Base-by-base conservation (phyloP, 2,329 filamentous ascomycete genomes). In the Paecilomyces formosus region DNA sequence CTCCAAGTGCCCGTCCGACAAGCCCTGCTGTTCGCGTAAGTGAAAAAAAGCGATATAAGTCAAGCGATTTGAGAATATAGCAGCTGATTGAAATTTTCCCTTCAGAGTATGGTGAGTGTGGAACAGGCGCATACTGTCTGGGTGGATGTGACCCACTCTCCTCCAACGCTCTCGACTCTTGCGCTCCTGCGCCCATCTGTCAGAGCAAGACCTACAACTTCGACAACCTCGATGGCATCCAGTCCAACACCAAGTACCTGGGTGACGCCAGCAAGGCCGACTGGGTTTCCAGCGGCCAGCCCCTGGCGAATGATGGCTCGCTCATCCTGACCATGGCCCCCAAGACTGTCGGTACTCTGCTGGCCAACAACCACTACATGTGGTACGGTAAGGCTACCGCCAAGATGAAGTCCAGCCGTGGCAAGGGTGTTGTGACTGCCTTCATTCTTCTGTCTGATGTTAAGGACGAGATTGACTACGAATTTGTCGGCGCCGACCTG, bases 401-500 rank as follows among this genome's bases (percentile, higher is more conserved):
- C 57, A 89, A 80, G 58, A 80, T 97, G 74, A 94, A 91, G 81
- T 93, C 92, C 0, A 88, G 88, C 63, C 87, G 89, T 68, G 92
- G 92, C 59, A 78, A 81, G 53, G 94, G 94, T 81, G 94, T 99
- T 22, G 89, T 99, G n/a, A 95, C 92, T 1, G 93, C 92, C 30
- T 99, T 99, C 72, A 99, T 99, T 73, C 81, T 97, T 70, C 85
- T 97, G 75, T 92, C 89, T 35, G 93, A 97, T 69, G 89, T 95
- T 70, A 96, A 97, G 82, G 94, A 99, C 70, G 94, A 99, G 76
- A 96, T 99, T 68, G 94, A 99, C 78, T 97, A 91, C 72, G 94
- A 99, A 74, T 97, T 89, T 73, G 84, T 99, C 57, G 94, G 94
- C 64, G 83, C 83, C 52, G 90, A 97, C 69, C 80, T 96, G 62